phyloP scores from a whole-genome alignment of 2,329 filamentous ascomycete genomes.

The Penicillium sp. region DNA sequence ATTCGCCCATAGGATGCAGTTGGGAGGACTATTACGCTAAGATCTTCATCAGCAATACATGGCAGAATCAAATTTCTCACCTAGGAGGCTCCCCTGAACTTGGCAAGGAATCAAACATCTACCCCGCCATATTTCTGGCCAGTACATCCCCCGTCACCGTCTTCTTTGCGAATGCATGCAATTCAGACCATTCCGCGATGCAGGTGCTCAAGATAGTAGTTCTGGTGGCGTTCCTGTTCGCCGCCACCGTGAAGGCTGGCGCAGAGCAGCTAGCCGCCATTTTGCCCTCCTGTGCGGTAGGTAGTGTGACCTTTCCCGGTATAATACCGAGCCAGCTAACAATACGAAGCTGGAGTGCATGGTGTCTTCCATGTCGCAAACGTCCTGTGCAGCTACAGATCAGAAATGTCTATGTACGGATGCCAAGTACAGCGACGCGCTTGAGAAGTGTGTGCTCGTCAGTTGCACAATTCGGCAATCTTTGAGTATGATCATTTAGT shows the following conservation, averaged over 20 bases:
- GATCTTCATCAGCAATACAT: neutral
- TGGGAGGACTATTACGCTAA: neutral
- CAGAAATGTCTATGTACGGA: constrained; percentile 50
- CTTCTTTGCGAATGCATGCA: constrained; percentile 14
- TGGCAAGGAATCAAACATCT: neutral
- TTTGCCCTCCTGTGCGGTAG: constrained; percentile 35
- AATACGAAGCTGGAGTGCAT: constrained; percentile 34
- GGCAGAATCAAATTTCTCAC: neutral
- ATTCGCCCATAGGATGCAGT: neutral
- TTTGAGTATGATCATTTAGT: constrained; percentile 37
- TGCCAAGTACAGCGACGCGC: constrained; percentile 36
- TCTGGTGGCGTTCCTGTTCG: constrained; percentile 17
- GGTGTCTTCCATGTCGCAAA: constrained; percentile 36
- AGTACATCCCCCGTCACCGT: neutral
- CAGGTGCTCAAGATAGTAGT: constrained; percentile 12
- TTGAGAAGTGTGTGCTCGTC: constrained; percentile 43
- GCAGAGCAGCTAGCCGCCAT: constrained; percentile 23
- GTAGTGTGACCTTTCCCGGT: neutral
- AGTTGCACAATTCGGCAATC: constrained; percentile 48
- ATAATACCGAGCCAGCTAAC: constrained; percentile 2
- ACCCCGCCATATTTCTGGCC: neutral
- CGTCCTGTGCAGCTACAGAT: constrained; percentile 46
- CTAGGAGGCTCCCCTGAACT: neutral
- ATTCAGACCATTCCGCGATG: constrained; percentile 15
- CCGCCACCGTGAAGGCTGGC: constrained; percentile 18